These are phyloP conservation scores for Diplodia sapinea DNA, from an alignment of 2,329 filamentous ascomycete genomes.

Conservation along the genomic window DNA sequence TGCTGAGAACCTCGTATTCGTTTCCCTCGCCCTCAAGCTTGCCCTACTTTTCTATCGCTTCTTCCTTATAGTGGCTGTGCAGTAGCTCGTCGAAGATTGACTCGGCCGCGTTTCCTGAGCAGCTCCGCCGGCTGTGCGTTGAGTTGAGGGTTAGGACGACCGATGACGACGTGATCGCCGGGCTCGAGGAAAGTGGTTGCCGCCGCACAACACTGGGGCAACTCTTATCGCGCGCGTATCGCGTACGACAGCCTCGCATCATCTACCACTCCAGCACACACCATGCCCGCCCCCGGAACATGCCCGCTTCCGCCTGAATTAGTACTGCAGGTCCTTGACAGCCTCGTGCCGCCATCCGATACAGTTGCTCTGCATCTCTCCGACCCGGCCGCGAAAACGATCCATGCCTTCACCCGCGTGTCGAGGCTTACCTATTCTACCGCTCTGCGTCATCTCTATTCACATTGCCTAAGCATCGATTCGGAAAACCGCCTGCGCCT, in stretches of 20 bases:
- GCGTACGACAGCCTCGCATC: not conserved
- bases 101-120: too few relatives aligned
- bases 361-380: slow-evolving; percentile 44
- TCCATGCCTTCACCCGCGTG: slow-evolving; percentile 54
- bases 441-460: slow-evolving; percentile 53
- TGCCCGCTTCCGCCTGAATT: slow-evolving; percentile 39
- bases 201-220: not conserved
- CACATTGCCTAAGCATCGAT: slow-evolving; percentile 55
- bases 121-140: too few relatives aligned
- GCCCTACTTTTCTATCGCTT: too few relatives aligned
- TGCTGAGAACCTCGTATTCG: too few relatives aligned
- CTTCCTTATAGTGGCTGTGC: too few relatives aligned
- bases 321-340: slow-evolving; percentile 40
- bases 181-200: not conserved
- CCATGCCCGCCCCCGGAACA: not conserved
- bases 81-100: too few relatives aligned
- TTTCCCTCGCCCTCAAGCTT: too few relatives aligned
- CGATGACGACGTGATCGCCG: not conserved
- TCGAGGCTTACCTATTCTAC: slow-evolving; percentile 51
- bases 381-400: slow-evolving; percentile 52
- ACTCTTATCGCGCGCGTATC: not conserved
- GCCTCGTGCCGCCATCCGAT: slow-evolving; percentile 34
- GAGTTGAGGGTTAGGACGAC: too few relatives aligned
- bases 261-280: not conserved
- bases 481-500: slow-evolving; percentile 42